Base-by-base conservation (phyloP, 805 yeast species). In the Yamadazyma scolyti region DNA sequence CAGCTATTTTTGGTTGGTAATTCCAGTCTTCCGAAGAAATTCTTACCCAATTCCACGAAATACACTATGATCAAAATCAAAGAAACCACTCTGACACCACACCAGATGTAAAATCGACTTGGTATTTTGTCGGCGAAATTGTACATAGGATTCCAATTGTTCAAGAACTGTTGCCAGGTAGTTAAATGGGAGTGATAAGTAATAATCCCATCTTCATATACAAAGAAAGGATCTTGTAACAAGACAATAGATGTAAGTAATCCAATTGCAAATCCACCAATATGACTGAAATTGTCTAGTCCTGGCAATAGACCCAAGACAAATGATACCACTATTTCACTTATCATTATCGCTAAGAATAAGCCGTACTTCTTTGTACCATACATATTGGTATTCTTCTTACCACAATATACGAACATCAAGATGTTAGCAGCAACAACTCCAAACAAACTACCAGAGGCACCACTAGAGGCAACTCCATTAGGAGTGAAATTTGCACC, bases 241-340 rank as follows among this genome's bases (percentile, higher is more conserved):
- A 79, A 39, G 1, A 69, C 55, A 0, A 77, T 45, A 1, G 81
- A 75, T 20, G 66, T 42, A 16, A 75, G 48, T 0, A 77, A 22
- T 0, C 89, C 89, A 55, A 75, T 58, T 15, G 77, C 71, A 55
- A 81, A 79, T 5, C 89, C 89, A 8, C 89, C 89, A 43, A 82
- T 72, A 51, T 82, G 88, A 25, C 82, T 69, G 47, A 82, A 82
- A 49, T 82, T 82, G 52, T 82, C 89, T 32, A 82, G 49, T 0
- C 89, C 89, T 0, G 89, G 89, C 10, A 82, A 55, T 12, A 82
- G 58, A 0, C 89, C 89, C 12, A 82, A 55, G 5, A 71, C 81
- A 27, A 82, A 65, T 22, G 79, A 67, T 4, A 79, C 61, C 9
- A 79, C 45, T 21, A 82, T 67, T 48, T 82, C 87, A 7, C 58